Evolutionary conservation across 106 monocot species (phyloP), one percentile per base, ranked within the genome.

Genomic region (Vanilla planifolia): DNA sequence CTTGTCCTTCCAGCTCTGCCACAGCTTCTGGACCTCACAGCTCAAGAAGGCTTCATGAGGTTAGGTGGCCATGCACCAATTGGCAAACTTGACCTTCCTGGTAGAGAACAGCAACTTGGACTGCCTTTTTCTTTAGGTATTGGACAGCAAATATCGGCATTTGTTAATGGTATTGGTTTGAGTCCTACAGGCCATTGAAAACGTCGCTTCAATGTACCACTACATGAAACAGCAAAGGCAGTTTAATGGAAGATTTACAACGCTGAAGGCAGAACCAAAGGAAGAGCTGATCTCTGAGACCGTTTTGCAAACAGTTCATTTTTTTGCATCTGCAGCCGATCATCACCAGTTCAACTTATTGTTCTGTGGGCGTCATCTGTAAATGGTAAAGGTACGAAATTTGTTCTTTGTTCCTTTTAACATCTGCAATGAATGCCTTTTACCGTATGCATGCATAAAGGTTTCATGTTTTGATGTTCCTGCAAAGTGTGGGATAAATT

Each of bases 221-320:
- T 73, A 63, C 55, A 22, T 65, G 57, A 25, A 58, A 3, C 67
- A 66, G 40, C 58, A 43, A 16, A 75, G 46, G 33, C 41, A 63
- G 16, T 0, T 63, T 40, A 32, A 6, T 3, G 14, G 34, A 21
- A 71, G 76, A 34, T 80, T 65, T 39, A 51, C 83, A 77, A 52
- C 75, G 34, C 80, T 75, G 1, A 89, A 75, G 68, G 75, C 68
- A 27, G 80, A 85, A 42, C 64, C 72, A 5, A 75, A 80, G 58
- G 80, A 73, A 33, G 73, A 78, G 17, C 59, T 58, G 1, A 26
- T 68, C 48, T 13, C 51, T 13, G 71, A 77, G 33, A 64, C 67
- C 2, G 46, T 67, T 16, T 55, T 79, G 37, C 62, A 27, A 19
- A 72, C 80, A 62, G 64, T 80, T 19, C n/a, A n/a, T n/a, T n/a